Percentiles rank a stretch among this genome's conserved stretches.
Conservation (phyloP, 148 eudicot genomes). For the Silene latifolia region DNA sequence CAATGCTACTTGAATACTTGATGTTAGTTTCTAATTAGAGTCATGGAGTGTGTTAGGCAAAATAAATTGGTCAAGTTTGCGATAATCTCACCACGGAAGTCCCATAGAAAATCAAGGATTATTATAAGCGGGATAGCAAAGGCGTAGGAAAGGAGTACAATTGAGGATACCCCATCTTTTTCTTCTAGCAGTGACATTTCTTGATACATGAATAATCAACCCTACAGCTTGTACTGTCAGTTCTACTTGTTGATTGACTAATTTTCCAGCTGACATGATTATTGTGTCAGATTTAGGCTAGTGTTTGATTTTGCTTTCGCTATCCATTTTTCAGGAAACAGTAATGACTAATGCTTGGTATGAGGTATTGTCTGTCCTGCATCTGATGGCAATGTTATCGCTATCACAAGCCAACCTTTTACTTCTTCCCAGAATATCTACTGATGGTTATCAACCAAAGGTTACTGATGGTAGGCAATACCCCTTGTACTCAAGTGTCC, state of each 20-base stretch:
- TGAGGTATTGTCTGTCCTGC: slow-evolving; percentile 88
- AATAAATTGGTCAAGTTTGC: no score
- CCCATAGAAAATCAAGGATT: no score
- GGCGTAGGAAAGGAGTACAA: background rate
- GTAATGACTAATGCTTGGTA: slow-evolving; percentile 91
- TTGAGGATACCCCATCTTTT: background rate
- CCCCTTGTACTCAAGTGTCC: background rate
- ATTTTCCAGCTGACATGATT: background rate
- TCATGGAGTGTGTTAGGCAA: no score
- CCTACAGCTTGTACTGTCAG: background rate
- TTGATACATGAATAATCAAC: background rate
- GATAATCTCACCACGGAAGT: no score
- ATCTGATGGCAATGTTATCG: slow-evolving; percentile 81
- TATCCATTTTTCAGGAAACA: slow-evolving; percentile 59
- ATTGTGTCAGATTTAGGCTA: background rate
- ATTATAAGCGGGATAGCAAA: background rate
- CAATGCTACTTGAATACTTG: no score
- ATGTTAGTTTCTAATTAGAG: no score
- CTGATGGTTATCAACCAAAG: slow-evolving; percentile 88
- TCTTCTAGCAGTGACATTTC: background rate
- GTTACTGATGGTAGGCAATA: slow-evolving; percentile 81
- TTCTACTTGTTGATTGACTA: background rate
- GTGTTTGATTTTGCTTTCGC: slow-evolving; percentile 5
- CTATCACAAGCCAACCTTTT: slow-evolving; percentile 84
- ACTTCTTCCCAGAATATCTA: slow-evolving; percentile 89